phyloP scores from a whole-genome alignment of 1,284 basidiomycete genomes.

The Sphaerobolus stellatus region DNA sequence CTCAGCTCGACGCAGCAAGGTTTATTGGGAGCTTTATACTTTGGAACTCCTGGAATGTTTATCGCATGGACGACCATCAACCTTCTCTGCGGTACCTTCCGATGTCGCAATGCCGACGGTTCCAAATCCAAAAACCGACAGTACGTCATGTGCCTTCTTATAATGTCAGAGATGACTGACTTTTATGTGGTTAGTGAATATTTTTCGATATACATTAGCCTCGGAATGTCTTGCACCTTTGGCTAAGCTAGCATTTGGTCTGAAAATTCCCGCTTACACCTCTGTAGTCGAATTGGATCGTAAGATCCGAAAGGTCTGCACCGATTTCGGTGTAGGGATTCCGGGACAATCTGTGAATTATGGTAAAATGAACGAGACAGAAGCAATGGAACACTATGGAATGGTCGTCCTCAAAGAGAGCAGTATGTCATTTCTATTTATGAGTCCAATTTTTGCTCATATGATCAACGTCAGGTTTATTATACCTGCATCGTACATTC shows the following conservation, averaged over 20 bases:
- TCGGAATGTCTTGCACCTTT: conserved; percentile 11
- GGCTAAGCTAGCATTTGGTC: conserved; percentile 13
- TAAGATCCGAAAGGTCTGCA: conserved; percentile 10
- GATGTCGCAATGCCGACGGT: conserved; percentile 9
- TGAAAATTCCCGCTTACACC: conserved; percentile 10
- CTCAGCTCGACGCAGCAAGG: conserved; percentile 60
- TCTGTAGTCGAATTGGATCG: conserved; percentile 13
- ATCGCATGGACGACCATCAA: conserved; percentile 12
- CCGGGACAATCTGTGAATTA: background rate
- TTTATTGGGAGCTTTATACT: conserved; percentile 76
- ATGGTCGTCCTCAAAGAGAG: conserved; percentile 8
- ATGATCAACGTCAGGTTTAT: conserved; percentile 7
- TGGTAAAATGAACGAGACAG: conserved; percentile 3
- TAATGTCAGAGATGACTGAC: background rate
- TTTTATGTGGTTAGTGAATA: background rate
- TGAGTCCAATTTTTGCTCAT: background rate
- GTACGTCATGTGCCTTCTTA: background rate
- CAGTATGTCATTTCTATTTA: conserved; percentile 3
- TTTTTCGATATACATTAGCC: conserved; percentile 9
- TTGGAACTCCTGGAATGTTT: conserved; percentile 12
- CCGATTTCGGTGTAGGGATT: background rate
- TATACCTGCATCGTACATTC: conserved; percentile 17
- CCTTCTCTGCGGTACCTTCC: conserved; percentile 7
- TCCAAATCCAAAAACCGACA: conserved; percentile 4
- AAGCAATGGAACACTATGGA: conserved; percentile 9